phyloP scores from a whole-genome alignment of 2,329 filamentous ascomycete species.

The Phyllosticta paracitricarpa region DNA sequence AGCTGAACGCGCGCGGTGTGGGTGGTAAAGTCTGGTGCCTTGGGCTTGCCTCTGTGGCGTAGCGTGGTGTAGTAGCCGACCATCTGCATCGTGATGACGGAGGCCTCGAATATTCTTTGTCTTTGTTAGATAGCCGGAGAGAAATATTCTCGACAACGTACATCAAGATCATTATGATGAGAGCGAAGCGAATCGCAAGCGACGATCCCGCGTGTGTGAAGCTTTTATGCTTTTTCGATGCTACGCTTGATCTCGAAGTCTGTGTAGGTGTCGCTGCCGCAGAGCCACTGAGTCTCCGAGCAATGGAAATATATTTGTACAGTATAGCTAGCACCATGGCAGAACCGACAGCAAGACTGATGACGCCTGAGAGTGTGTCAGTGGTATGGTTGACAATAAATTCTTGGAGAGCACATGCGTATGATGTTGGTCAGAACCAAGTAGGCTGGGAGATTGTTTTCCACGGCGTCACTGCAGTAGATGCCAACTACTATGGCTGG shows the following conservation, averaged over 20 bases:
- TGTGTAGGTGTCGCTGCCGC: neutral
- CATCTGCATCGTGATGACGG: constrained; percentile 3
- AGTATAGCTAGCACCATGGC: constrained; percentile 4
- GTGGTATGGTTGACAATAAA: neutral
- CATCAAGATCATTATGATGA: constrained; percentile 9
- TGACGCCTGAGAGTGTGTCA: neutral
- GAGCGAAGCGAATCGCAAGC: constrained; percentile 6
- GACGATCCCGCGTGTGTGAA: neutral
- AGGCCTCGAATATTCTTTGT: constrained; percentile 4
- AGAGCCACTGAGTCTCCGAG: neutral
- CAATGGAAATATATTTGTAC: neutral
- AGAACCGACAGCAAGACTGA: constrained; percentile 1
- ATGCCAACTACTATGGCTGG: neutral
- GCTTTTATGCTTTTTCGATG: constrained; percentile 1
- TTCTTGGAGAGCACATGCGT: neutral
- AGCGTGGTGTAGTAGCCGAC: neutral
- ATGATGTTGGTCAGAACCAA: constrained; percentile 2
- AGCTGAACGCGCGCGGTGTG: constrained; percentile 4
- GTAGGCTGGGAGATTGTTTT: constrained; percentile 1
- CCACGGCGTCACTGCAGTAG: neutral
- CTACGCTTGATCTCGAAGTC: neutral
- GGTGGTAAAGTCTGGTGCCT: neutral
- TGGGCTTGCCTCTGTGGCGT: neutral
- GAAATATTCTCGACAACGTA: neutral
- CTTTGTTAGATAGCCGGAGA: neutral